phyloP scores from a whole-genome alignment of 495 filamentous ascomycete species.

The Amniculicola lignicola region DNA sequence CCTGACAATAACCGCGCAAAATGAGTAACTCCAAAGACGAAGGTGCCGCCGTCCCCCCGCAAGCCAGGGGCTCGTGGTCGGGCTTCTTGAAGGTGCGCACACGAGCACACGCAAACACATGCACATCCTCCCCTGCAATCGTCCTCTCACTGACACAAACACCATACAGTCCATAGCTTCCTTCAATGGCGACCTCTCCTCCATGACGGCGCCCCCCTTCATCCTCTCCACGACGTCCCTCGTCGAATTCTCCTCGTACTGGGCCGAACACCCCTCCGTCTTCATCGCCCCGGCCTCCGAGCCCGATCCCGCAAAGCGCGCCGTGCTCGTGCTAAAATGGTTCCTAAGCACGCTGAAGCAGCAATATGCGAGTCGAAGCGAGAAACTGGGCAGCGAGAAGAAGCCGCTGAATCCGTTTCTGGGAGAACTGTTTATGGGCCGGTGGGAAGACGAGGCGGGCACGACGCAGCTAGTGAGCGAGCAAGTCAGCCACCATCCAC shows the following conservation, averaged over 20 bases:
- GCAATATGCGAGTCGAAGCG: constrained; percentile 86
- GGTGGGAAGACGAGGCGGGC: constrained; percentile 75
- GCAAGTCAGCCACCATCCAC: constrained; percentile 96
- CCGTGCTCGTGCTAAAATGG: constrained; percentile 90
- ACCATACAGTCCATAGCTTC: constrained; percentile 88
- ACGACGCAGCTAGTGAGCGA: constrained; percentile 64
- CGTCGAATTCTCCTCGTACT: constrained; percentile 93
- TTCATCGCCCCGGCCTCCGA: constrained; percentile 85
- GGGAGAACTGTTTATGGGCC: constrained; percentile 86
- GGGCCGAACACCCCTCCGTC: constrained; percentile 86
- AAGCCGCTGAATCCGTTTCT: constrained; percentile 77
- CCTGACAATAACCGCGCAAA: too few species aligned
- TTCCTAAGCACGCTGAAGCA: constrained; percentile 94
- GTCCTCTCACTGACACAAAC: constrained; percentile 21
- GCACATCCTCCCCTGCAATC: neutral
- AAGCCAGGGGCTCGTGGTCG: constrained; percentile 39
- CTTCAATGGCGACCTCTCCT: constrained; percentile 93
- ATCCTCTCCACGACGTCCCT: constrained; percentile 90
- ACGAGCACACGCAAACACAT: too few species aligned
- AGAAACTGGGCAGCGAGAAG: constrained; percentile 80
- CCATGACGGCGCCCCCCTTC: constrained; percentile 91
- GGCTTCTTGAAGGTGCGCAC: constrained; percentile 42
- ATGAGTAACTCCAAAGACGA: too few species aligned
- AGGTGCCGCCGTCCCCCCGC: constrained; percentile 39
- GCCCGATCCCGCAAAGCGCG: constrained; percentile 74